Conservation (phyloP, 495 filamentous ascomycete genomes). For the Trichocladium antarcticum region DNA sequence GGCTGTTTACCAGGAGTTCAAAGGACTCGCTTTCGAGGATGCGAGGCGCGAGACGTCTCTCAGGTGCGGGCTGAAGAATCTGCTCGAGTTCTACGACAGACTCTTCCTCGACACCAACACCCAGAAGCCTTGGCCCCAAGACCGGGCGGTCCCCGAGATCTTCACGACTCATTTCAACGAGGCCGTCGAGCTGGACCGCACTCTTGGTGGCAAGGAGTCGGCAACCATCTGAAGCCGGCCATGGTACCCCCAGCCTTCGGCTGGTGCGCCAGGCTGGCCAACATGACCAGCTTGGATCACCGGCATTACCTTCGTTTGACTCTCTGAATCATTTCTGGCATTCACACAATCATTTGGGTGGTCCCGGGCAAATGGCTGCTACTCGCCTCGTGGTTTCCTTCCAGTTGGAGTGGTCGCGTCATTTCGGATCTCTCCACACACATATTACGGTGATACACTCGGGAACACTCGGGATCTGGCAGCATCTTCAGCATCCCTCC, state of each 20-base stretch:
- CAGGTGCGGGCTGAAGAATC: slow-evolving; percentile 16
- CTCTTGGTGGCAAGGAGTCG: background rate
- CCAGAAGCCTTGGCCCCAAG: slow-evolving; percentile 23
- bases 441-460: slow-evolving; percentile 1
- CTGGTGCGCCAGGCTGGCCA: background rate
- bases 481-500: background rate
- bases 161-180: slow-evolving; percentile 21
- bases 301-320: background rate
- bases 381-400: background rate
- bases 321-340: background rate
- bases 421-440: background rate
- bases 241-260: background rate
- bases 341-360: background rate
- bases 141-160: slow-evolving; percentile 19
- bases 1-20: slow-evolving; percentile 73
- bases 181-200: slow-evolving; percentile 14
- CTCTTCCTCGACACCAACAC: slow-evolving; percentile 16
- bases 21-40: slow-evolving; percentile 59
- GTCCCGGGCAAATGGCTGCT: background rate
- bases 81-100: slow-evolving; percentile 23
- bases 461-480: background rate
- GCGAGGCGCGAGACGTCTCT: slow-evolving; percentile 21
- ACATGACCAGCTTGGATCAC: background rate
- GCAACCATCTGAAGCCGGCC: background rate
- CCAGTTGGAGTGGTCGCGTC: slow-evolving; percentile 1